Evolutionary conservation across 2,329 filamentous ascomycete genomes (phyloP), one percentile per base, ranked within the genome.

Genomic region (Xenoacremonium recifei): DNA sequence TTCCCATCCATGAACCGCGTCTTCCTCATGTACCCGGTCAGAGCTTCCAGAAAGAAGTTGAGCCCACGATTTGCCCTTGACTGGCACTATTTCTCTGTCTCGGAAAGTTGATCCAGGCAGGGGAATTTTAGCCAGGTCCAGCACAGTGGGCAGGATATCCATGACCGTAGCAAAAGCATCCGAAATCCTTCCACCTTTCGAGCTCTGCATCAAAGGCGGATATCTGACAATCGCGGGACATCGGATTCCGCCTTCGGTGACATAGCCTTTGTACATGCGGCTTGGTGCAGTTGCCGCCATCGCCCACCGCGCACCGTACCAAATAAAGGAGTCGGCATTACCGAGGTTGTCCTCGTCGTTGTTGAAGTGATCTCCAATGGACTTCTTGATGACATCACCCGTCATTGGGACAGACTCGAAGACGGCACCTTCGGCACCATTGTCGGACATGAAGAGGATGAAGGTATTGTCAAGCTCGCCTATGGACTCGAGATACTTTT

Each of bases 381-480:
- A 39, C 37, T 47, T 23, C 21, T 45, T 39, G 41, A 45, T 41
- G 73, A 37, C 40, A 11, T 37, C 44, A 27, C 44, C 42, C 13
- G 44, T 40, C 12, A 38, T 42, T 6, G 40, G 46, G 12, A 37
- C 42, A 3, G 47, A 40, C 29, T 49, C 50, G 18, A 42, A 77
- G 2, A 71, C 70, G n/a, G 75, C 76, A n/a, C 78, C 77, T 49
- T 82, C 79, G 13, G 77, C 77, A 4, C 78, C 77, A 45, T 83
- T 82, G 60, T 83, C 79, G 1, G 72, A 78, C 66, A 83, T 75
- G 67, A 84, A 84, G 54, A 75, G 71, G 38, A 85, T 69, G 46
- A 84, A 77, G 3, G 80, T 85, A 57, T 84, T 82, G 47, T 84
- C 79, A n/a, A n/a, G n/a, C n/a, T n/a, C n/a, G n/a, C n/a, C n/a